Base-by-base conservation (phyloP, 1,139 yeast genomes). In the Taiozyma sp. region DNA sequence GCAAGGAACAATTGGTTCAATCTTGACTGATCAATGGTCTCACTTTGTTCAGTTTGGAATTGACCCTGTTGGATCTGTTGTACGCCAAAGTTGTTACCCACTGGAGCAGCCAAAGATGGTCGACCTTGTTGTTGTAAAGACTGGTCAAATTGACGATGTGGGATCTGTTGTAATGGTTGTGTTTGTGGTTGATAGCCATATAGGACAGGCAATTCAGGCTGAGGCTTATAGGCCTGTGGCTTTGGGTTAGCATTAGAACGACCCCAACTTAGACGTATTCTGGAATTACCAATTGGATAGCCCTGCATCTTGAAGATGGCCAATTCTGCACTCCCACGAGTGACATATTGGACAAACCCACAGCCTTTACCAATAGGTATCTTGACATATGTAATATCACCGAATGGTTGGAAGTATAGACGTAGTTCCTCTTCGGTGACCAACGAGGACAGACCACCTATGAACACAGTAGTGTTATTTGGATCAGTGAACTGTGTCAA, bases 221-320 rank as follows among this genome's bases (percentile, higher is more conserved):
- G 64, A 11, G 55, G 60, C 43, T 54, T 55, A 47, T 60, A 60
- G 39, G 50, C 55, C 32, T 50, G 57, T 14, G 53, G 53, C 35
- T 55, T 52, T 24, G 59, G 59, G 42, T 55, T 53, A 29, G 62
- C 50, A 43, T 56, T 56, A 13, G 65, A 55, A 61, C 95, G 77
- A 46, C 97, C 98, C 97, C 97, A 90, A 49, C 95, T 84, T 54
- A 90, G 73, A 57, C 97, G 74, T 30, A 90, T 86, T 49, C 97
- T 77, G 48, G 88, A 84, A 48, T 91, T 95, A 13, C 90, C 95
- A 62, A 91, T 85, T 39, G 90, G 83, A 63, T 84, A 90, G 4
- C 97, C 97, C 70, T 90, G 96, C 96, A 91, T 86, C 49, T 88
- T 88, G 44, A 85, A 80, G 57, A 90, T 89, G 14, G 97, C 96